Percentiles rank a stretch among this genome's conserved stretches.
Conservation (phyloP, 208 protist genomes). For the Crithidia sp. region DNA sequence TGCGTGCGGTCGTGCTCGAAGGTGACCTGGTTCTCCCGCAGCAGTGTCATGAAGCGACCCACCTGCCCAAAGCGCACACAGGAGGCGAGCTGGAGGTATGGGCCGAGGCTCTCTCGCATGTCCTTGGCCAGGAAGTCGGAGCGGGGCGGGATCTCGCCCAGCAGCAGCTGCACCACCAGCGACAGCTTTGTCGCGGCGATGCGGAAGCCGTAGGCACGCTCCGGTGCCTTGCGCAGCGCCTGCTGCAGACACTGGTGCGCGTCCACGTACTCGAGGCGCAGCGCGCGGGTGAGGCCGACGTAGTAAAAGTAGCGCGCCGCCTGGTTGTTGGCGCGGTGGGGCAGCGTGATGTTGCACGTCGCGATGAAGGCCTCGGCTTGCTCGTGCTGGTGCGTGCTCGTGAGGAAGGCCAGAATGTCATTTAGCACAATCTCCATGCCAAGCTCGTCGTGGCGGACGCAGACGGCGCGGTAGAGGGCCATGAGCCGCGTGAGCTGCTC, state of each 20-base stretch:
- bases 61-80: slow-evolving; percentile 96
- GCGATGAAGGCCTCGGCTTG: slow-evolving; percentile 86
- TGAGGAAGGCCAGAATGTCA: slow-evolving; percentile 86
- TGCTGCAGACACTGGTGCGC: slow-evolving; percentile 94
- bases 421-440: slow-evolving; percentile 87
- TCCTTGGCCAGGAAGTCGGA: slow-evolving; percentile 89
- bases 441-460: slow-evolving; percentile 88
- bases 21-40: slow-evolving; percentile 87
- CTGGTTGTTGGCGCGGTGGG: slow-evolving; percentile 92
- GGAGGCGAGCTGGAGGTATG: slow-evolving; percentile 96
- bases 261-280: slow-evolving; percentile 97
- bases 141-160: slow-evolving; percentile 97
- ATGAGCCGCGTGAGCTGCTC: slow-evolving; percentile 77
- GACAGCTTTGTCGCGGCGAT: slow-evolving; percentile 94
- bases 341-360: slow-evolving; percentile 80
- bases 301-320: slow-evolving; percentile 96
- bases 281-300: slow-evolving; percentile 94
- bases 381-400: slow-evolving; percentile 75
- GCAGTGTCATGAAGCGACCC: slow-evolving; percentile 90
- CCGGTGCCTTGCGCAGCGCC: slow-evolving; percentile 97
- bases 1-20: slow-evolving; percentile 96
- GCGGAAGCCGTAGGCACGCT: slow-evolving; percentile 94
- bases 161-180: slow-evolving; percentile 96
- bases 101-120: slow-evolving; percentile 87
- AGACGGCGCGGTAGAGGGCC: slow-evolving; percentile 81